These are phyloP conservation scores for Lobulomyces angularis DNA, from an alignment of 192 early-diverging fungal species.

Conservation along the genomic window DNA sequence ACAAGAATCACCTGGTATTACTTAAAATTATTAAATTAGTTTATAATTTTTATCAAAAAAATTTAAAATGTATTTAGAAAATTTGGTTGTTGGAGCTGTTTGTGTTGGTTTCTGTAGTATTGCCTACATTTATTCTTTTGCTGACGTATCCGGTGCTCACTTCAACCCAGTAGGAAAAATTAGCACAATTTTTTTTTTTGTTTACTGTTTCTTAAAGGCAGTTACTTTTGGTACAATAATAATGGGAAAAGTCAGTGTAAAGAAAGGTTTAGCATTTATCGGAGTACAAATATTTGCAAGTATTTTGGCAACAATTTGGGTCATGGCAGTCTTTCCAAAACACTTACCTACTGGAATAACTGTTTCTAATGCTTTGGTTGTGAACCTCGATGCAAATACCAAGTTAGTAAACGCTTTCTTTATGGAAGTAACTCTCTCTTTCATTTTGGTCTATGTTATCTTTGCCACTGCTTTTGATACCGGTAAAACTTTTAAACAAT, in stretches of 20 bases:
- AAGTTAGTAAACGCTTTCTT: constrained; percentile 36
- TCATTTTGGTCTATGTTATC: constrained; percentile 51
- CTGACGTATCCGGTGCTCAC: constrained; percentile 52
- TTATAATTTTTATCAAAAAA: background rate
- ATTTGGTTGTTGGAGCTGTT: constrained; percentile 32
- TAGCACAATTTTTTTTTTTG: no score
- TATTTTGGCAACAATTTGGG: constrained; percentile 30
- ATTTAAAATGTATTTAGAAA: no score
- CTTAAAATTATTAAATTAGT: no score
- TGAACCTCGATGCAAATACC: constrained; percentile 20
- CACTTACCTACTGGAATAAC: constrained; percentile 12
- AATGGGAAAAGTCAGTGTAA: constrained; percentile 38
- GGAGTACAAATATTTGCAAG: constrained; percentile 37
- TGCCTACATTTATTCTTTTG: constrained; percentile 51
- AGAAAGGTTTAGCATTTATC: constrained; percentile 47
- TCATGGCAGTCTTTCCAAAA: constrained; percentile 40
- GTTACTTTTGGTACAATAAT: constrained; percentile 48
- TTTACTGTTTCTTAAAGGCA: constrained; percentile 8
- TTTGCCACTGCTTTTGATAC: constrained; percentile 56
- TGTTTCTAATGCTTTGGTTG: constrained; percentile 29
- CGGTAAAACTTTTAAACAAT: constrained; percentile 15
- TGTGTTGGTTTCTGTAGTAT: constrained; percentile 35
- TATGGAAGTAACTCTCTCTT: constrained; percentile 45
- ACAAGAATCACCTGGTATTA: no score
- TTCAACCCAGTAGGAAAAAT: constrained; percentile 59